These are phyloP conservation scores for Zoysia pacifica DNA, from an alignment of 176 grass and related monocot species.

Conservation along the genomic window DNA sequence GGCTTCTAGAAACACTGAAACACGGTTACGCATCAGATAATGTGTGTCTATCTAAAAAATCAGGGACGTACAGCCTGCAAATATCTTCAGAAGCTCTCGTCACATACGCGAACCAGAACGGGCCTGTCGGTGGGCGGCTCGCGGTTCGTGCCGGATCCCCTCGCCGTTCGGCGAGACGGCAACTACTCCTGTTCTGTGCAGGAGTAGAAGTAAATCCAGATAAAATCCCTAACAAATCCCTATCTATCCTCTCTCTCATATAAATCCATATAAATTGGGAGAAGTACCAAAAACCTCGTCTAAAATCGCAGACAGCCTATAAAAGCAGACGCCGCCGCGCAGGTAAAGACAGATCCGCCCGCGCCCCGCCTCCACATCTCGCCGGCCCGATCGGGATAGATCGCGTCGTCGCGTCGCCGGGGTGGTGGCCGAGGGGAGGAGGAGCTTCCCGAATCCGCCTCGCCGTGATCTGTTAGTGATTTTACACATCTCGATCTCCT, in stretches of 20 bases:
- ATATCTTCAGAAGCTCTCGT: background rate
- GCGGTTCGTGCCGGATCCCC: slow-evolving; percentile 9
- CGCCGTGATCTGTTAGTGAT: slow-evolving; percentile 36
- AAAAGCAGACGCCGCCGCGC: background rate
- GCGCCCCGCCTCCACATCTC: background rate
- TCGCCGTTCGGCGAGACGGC: too few species aligned
- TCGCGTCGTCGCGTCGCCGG: background rate
- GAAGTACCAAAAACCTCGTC: background rate
- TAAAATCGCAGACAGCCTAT: background rate
- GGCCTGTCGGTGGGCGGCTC: slow-evolving; percentile 30
- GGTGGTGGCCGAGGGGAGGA: background rate
- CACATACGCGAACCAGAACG: background rate
- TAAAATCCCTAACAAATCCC: too few species aligned
- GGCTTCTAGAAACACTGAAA: background rate
- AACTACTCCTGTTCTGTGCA: too few species aligned
- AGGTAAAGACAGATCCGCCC: slow-evolving; percentile 35
- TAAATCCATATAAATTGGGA: slow-evolving; percentile 11
- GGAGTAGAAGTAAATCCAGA: too few species aligned
- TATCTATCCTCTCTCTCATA: background rate
- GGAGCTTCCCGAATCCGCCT: slow-evolving; percentile 43
- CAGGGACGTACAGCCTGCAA: background rate
- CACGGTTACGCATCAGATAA: background rate
- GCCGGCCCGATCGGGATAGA: slow-evolving; percentile 27
- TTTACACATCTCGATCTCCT: background rate
- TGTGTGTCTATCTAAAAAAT: background rate